phyloP scores from a whole-genome alignment of 2,329 filamentous ascomycete genomes.

The Thelonectria rubi region DNA sequence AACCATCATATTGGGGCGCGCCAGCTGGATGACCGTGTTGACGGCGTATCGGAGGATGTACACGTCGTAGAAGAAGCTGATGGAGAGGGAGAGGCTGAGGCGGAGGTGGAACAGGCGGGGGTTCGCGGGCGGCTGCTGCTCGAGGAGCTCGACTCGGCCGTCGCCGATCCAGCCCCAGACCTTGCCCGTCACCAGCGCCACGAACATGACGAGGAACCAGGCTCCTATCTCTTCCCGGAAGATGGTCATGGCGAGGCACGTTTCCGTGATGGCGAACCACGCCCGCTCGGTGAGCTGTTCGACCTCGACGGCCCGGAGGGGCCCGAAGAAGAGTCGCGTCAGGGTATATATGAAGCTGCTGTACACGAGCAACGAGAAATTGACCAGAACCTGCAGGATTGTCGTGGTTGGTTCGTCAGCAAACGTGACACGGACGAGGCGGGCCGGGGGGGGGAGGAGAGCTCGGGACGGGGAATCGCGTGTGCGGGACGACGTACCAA shows the following conservation, averaged over 20 bases:
- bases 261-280: constrained; percentile 98
- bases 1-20: constrained; percentile 98
- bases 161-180: constrained; percentile 99
- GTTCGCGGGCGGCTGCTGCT: constrained; percentile 93
- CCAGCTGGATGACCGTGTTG: constrained; percentile 83
- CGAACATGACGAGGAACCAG: constrained; percentile 97
- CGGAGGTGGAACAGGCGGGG: constrained; percentile 87
- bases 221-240: constrained; percentile 94
- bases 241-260: constrained; percentile 96
- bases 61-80: constrained; percentile 83
- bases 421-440: background rate
- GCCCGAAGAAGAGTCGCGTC: constrained; percentile 89
- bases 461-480: constrained; percentile 8
- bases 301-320: constrained; percentile 89
- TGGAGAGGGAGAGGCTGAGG: constrained; percentile 77
- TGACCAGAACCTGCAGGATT: constrained; percentile 78
- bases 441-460: background rate
- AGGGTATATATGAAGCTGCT: constrained; percentile 84
- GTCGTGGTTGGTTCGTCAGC: constrained; percentile 15
- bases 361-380: constrained; percentile 84
- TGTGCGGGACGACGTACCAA: constrained; percentile 67
- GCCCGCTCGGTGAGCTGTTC: constrained; percentile 97
- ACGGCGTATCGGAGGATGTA: constrained; percentile 85
- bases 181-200: constrained; percentile 89
- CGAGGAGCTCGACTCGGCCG: constrained; percentile 89